Evolutionary conservation across 345 rosid species (phyloP), one percentile per base, ranked within the genome.

Genomic region (Gossypium ekmanianum): DNA sequence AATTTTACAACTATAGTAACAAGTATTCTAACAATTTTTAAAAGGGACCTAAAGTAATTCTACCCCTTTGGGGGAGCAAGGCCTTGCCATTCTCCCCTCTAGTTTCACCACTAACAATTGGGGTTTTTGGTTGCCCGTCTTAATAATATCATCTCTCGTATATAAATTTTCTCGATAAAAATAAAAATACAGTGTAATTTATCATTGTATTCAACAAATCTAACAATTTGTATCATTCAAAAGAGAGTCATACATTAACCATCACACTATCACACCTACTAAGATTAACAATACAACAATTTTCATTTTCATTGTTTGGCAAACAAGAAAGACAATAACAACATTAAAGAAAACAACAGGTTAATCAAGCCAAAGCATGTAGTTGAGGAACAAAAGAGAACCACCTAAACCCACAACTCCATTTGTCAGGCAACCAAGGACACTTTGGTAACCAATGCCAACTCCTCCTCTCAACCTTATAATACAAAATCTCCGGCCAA

Each of bases 401-500:
- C 97, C 97, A 92, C 45, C 82, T 82, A 80, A 92, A 94, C 3
- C 97, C 98, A 84, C 93, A 92, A 76, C 97, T 91, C 93, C 94
- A 91, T 71, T 87, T 88, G 62, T 94, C 91, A 16, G 97, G 93
- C 79, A 94, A 76, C 6, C 91, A 84, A 75, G 98, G 97, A 79
- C 91, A 90, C 56, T 84, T 89, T 3, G 89, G 91, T 58, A 92
- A 77, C 97, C 98, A 94, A 74, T 92, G 97, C 98, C 98, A 92
- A 7, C 91, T 91, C 83, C 85, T 83, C 71, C 88, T 84, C 1
- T 88, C 81, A 18, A 88, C 81, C 87, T 82, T 88, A 68, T 78
- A 94, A 58, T 88, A 94, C 77, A 94, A 76, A 72, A 94, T 87
- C 89, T 94, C 98, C 8, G 98, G 98, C 98, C 98, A 94, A 3